These are phyloP conservation scores for Hericium rajendrae DNA, from an alignment of 768 basidiomycete species.

Conservation along the genomic window DNA sequence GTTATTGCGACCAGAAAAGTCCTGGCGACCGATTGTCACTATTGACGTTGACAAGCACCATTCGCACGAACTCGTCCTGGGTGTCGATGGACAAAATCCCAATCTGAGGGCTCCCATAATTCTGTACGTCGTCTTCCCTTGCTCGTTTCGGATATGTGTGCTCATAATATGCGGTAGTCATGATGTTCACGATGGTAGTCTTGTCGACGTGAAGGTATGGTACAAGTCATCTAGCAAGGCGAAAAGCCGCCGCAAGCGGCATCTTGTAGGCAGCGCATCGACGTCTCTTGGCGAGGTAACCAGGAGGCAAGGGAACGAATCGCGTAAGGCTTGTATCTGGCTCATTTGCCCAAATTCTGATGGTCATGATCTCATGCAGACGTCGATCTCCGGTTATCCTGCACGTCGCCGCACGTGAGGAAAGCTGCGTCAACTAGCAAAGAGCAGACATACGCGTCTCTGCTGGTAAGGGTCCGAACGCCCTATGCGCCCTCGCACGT, in stretches of 20 bases:
- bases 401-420: background rate
- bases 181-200: conserved; percentile 25
- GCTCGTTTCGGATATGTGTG: background rate
- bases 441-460: conserved; percentile 5
- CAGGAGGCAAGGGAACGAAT: conserved; percentile 36
- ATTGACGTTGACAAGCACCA: conserved; percentile 44
- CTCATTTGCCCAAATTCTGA: background rate
- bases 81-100: conserved; percentile 61
- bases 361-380: background rate
- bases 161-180: background rate
- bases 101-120: conserved; percentile 45
- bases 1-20: conserved; percentile 45
- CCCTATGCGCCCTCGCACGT: background rate
- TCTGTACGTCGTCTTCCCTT: conserved; percentile 35
- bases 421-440: conserved; percentile 5
- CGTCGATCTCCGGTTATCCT: conserved; percentile 7
- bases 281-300: conserved; percentile 45
- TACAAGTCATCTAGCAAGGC: conserved; percentile 47
- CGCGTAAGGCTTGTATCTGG: conserved; percentile 27
- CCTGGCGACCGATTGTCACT: conserved; percentile 59
- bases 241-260: conserved; percentile 47
- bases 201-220: conserved; percentile 46
- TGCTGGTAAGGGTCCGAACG: conserved; percentile 9
- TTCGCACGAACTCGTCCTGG: conserved; percentile 47
- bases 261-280: conserved; percentile 41